Evolutionary conservation across 1,139 yeast genomes (phyloP), one percentile per base, ranked within the genome.

Genomic region (Hemisphaericaspora xylanilytica): DNA sequence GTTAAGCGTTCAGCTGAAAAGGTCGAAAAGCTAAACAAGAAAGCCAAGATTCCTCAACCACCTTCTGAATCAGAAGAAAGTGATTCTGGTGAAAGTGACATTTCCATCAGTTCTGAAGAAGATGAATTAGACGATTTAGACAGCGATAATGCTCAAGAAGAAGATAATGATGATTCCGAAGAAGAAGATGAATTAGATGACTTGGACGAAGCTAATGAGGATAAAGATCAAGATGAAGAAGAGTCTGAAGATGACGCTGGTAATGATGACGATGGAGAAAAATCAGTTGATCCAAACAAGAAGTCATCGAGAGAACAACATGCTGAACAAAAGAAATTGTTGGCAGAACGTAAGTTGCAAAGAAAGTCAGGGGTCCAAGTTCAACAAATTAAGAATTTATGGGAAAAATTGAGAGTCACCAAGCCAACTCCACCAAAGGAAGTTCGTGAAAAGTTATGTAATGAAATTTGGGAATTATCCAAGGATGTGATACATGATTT

Each of bases 341-440:
- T 84, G 37, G 79, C 80, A 41, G 97, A 90, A 59, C 81, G 98
- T 63, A 90, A 89, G 60, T 70, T 87, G 46, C 81, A 83, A 55
- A 81, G 96, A 67, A 88, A 85, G 56, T 77, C 95, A 16, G 97
- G 97, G 48, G 69, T 70, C 32, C 86, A 85, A 63, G 89, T 92
- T 38, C 90, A 87, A 59, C 80, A 81, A 50, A 88, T 92, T 62
- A 92, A 92, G 63, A 73, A 76, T 37, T 63, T 92, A 37, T 92
- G 98, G 98, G 97, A 90, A 66, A 81, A 80, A 59, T 71, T 92
- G 51, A 80, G 97, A 65, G 94, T 86, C 32, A 86, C 85, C 54
- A 81, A 79, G 46, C 90, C 92, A 35, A 85, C 95, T 16, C 74
- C 89, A 33, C 85, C 96, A 36, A 82, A 84, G 49, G 80, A 74